Evolutionary conservation across 2,329 filamentous ascomycete genomes (phyloP).

Genomic region (Pseudogymnoascus destructans): DNA sequence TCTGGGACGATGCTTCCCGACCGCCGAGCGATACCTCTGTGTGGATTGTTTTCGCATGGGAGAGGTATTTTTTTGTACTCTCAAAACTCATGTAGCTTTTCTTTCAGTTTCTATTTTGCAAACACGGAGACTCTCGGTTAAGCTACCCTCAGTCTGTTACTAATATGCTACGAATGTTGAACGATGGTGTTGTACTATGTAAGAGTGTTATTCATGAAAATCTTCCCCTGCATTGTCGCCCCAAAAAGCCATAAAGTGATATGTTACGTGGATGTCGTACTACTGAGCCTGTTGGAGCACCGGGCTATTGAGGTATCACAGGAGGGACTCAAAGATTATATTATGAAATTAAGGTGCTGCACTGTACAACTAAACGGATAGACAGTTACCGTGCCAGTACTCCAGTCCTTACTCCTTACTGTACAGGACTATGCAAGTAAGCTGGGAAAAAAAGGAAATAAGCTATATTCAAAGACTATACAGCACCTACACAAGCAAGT

Average conservation of each 20-base stretch:
- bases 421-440: background rate
- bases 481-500: background rate
- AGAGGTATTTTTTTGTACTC: constrained; percentile 9
- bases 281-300: background rate
- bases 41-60: constrained; percentile 3
- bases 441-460: background rate
- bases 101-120: constrained; percentile 8
- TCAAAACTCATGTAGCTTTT: constrained; percentile 10
- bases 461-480: background rate
- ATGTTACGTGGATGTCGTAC: background rate
- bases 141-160: constrained; percentile 8
- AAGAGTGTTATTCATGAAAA: constrained; percentile 11
- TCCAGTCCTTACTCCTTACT: background rate
- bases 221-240: background rate
- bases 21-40: constrained; percentile 10
- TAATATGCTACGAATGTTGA: constrained; percentile 11
- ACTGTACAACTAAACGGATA: background rate
- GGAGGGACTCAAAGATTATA: background rate
- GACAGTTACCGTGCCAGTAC: background rate
- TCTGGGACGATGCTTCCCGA: constrained; percentile 6
- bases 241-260: background rate
- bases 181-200: constrained; percentile 11
- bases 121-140: constrained; percentile 9
- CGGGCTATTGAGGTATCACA: background rate
- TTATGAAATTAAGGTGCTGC: background rate